Base-by-base conservation (phyloP, 345 rosid species). In the Citrus inodora region DNA sequence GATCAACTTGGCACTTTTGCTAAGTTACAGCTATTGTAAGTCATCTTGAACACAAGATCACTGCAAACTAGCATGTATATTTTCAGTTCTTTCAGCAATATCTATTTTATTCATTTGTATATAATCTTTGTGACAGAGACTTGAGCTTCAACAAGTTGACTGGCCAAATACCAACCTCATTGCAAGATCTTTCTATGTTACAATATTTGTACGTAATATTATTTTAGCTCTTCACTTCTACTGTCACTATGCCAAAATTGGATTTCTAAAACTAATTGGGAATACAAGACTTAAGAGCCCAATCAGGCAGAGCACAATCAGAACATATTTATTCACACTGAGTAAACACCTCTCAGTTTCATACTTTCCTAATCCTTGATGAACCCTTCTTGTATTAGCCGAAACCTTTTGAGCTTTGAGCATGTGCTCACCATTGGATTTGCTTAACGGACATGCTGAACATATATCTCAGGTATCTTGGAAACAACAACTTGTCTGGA, bases 91-190 rank as follows among this genome's bases (percentile, higher is more conserved):
- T 35, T 67, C 48, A 9, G 7, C 53, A 35, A 37, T 17, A 21
- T 27, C 25, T 32, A 22, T 74, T 74, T 40, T 24, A 24, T 58
- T 77, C 22, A 53, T 67, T 75, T 38, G 28, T 25, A 67, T 21
- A 10, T 69, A 25, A 66, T 48, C 42, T 30, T 17, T 7, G 48
- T 64, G 42, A 27, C 86, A 90, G 93, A 81, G 93, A 90, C 75
- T 79, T 90, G 75, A 90, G 93, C 80, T 88, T 88, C 83, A 90
- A 90, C 87, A 81, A 90, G 82, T 82, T 88, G 78, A 80, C 81
- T 37, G 93, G 91, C 46, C 82, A 59, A 66, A 69, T 90, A 75
- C 91, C 90, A 5, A 32, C 70, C 65, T 84, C 90, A 28, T 88
- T 88, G 78, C 83, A 76, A 40, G 73, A 80, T 37, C 75, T 85